phyloP scores from a whole-genome alignment of 2,329 filamentous ascomycete genomes.

The Cytospora chrysosperma region DNA sequence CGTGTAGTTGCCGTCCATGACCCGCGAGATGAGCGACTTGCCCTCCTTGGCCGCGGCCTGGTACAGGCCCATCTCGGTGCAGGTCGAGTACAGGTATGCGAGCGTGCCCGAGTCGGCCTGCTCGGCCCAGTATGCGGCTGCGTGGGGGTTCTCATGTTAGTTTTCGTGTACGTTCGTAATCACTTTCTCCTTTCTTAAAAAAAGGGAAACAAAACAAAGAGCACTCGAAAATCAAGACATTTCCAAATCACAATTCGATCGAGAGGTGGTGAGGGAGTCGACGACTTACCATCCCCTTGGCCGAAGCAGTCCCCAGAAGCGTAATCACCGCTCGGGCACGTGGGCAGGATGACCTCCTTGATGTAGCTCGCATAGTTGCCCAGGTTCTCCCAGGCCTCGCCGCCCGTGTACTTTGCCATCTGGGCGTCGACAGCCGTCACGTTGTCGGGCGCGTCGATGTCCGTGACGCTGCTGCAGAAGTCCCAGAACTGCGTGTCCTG shows the following conservation, averaged over 20 bases:
- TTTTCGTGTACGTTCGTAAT: too few relatives aligned
- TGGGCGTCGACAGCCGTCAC: constrained; percentile 45
- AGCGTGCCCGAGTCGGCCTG: constrained; percentile 39
- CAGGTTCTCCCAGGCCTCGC: constrained; percentile 49
- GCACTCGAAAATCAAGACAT: too few relatives aligned
- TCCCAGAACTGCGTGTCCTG: constrained; percentile 48
- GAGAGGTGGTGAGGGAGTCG: too few relatives aligned
- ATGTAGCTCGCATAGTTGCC: constrained; percentile 54
- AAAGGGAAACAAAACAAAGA: too few relatives aligned
- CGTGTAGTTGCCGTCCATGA: constrained; percentile 48
- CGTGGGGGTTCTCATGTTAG: constrained; percentile 26
- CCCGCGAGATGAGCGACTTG: constrained; percentile 47
- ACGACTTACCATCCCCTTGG: constrained; percentile 27
- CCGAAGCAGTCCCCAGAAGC: constrained; percentile 47
- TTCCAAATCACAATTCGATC: too few relatives aligned
- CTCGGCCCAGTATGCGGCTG: constrained; percentile 42
- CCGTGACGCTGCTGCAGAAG: constrained; percentile 53
- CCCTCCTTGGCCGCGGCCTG: constrained; percentile 45
- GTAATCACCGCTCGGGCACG: constrained; percentile 41
- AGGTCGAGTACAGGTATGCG: constrained; percentile 51
- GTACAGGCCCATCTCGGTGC: constrained; percentile 48
- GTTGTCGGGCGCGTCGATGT: constrained; percentile 42
- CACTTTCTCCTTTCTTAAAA: constrained; percentile 14
- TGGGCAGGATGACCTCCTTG: constrained; percentile 43
- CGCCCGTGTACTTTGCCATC: constrained; percentile 48